Conservation (phyloP, 345 rosid species). For the Brassica cretica region DNA sequence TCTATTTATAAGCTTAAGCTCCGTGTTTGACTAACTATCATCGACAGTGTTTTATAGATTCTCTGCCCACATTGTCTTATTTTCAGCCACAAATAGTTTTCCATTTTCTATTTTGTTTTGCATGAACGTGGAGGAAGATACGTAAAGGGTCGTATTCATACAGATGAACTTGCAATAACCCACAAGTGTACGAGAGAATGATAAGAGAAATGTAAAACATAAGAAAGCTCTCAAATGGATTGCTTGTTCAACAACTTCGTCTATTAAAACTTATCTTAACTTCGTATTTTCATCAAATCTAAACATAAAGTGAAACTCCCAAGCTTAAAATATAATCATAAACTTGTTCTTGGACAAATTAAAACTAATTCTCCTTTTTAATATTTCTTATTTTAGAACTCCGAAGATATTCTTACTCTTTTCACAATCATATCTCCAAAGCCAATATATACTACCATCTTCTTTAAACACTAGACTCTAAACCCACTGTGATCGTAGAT, state of each 20-base stretch:
- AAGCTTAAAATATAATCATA: not conserved
- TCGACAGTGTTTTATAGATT: conserved; percentile 11
- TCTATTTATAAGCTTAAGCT: conserved; percentile 24
- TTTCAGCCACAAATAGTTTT: conserved; percentile 7
- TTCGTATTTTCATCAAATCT: not conserved
- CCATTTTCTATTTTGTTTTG: conserved; percentile 15
- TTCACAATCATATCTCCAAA: conserved; percentile 7
- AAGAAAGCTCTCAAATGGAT: conserved; percentile 2
- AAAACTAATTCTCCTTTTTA: not conserved
- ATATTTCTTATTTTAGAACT: not conserved
- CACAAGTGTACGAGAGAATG: not conserved
- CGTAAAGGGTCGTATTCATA: not conserved
- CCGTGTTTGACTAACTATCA: conserved; percentile 13
- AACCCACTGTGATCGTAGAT: not conserved
- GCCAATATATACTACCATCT: not conserved
- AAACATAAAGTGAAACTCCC: not conserved
- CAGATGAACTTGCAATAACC: conserved; percentile 9
- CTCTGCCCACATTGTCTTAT: conserved; percentile 17
- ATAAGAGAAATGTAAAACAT: conserved; percentile 7
- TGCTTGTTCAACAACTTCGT: conserved; percentile 15
- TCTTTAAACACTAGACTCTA: not conserved
- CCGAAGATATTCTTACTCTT: conserved; percentile 13
- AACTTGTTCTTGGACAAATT: not conserved
- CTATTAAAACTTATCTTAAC: not conserved
- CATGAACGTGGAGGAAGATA: not conserved